These are phyloP conservation scores for Metarhizium robertsii DNA, from an alignment of 2,329 filamentous ascomycete species.

Conservation along the genomic window DNA sequence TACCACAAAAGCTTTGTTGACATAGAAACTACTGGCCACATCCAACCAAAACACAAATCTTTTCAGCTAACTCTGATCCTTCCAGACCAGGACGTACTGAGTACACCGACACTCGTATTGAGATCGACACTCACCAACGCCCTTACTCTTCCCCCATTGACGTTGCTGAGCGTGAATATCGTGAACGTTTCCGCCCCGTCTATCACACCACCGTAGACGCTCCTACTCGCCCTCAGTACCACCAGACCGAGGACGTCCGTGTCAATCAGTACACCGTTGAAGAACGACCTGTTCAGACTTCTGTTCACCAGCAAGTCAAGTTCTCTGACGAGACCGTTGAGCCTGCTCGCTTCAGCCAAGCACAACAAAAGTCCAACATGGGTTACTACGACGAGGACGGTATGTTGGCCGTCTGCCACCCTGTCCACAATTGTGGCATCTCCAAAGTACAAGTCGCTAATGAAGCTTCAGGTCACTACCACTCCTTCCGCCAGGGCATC, in stretches of 20 bases:
- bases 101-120: conserved; percentile 57
- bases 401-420: conserved; percentile 24
- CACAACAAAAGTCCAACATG: conserved; percentile 45
- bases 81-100: conserved; percentile 27
- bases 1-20: conserved; percentile 12
- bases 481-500: conserved; percentile 46
- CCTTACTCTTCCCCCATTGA: conserved; percentile 46
- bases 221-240: conserved; percentile 22
- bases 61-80: conserved; percentile 10
- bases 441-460: conserved; percentile 8
- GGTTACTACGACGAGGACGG: conserved; percentile 57
- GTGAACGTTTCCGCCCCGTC: conserved; percentile 47
- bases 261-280: conserved; percentile 30
- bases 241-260: conserved; percentile 17
- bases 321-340: conserved; percentile 60
- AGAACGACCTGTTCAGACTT: conserved; percentile 27
- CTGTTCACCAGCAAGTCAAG: conserved; percentile 46
- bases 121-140: conserved; percentile 48
- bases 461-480: conserved; percentile 42
- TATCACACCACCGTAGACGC: conserved; percentile 29
- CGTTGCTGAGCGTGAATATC: conserved; percentile 57
- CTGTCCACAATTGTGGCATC: too few species aligned
- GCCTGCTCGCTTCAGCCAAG: conserved; percentile 32
- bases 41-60: conserved; percentile 15
- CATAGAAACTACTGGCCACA: conserved; percentile 11